Conservation (phyloP, 192 early-diverging fungal genomes). For the Funneliformis geosporum region DNA sequence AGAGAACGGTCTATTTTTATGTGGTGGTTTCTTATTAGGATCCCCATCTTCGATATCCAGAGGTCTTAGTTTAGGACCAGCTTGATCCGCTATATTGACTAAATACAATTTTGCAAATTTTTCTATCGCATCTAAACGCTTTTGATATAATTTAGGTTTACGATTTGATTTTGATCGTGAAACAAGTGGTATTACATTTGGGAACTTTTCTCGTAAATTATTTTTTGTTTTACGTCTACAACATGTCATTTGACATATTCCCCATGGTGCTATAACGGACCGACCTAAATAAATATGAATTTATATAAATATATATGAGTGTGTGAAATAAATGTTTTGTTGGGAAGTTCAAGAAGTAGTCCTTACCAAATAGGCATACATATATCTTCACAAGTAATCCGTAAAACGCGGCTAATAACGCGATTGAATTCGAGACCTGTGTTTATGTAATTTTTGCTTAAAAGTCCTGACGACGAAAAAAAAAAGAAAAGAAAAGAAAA, state of each 20-base stretch:
- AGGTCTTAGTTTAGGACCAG: background rate
- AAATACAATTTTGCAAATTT: background rate
- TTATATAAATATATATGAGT: background rate
- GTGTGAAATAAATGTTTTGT: background rate
- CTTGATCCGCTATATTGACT: background rate
- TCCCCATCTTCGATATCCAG: background rate
- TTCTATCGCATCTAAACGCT: background rate
- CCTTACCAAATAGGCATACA: slow-evolving; percentile 12
- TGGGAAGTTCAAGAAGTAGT: background rate
- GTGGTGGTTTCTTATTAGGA: background rate
- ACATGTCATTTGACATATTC: slow-evolving; percentile 7
- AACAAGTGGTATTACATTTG: background rate
- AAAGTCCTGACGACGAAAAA: background rate
- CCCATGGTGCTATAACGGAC: background rate
- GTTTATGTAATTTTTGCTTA: background rate
- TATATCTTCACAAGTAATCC: background rate
- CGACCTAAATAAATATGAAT: background rate
- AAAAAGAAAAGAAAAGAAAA: no score
- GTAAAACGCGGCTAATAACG: slow-evolving; percentile 16
- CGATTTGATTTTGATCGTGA: background rate
- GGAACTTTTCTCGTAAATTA: background rate
- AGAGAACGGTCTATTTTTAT: background rate
- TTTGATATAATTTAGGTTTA: background rate
- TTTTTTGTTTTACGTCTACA: background rate
- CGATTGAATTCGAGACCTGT: background rate